Evolutionary conservation across 257 asterid species (phyloP), one percentile per base, ranked within the genome.

Genomic region (Solanum gandarillasii): DNA sequence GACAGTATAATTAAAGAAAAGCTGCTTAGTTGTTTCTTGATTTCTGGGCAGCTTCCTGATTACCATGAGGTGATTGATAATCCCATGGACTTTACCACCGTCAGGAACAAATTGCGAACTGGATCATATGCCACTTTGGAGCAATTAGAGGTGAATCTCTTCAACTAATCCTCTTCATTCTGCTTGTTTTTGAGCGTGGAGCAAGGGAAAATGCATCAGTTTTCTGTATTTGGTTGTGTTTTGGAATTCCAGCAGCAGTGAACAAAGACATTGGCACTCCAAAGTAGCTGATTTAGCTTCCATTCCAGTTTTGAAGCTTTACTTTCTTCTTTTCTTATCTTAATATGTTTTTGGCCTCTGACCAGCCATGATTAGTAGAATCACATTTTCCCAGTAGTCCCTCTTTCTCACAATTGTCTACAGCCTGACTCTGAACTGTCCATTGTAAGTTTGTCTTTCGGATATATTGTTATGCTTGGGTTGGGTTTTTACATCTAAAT

Each of bases 11-110:
- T 48, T 82, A 82, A 82, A 82, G 43, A 31, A 31, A 20, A 82
- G 10, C 31, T 41, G 52, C 32, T 79, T 41, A 16, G 21, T 23
- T 31, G 72, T 83, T 41, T 83, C 76, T 85, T 41, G 35, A 39
- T 55, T 84, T 46, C 21, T 34, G 60, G 92, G 90, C 89, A 96
- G 99, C 98, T 98, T 92, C 99, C 99, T 55, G 99, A 98, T 93
- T 98, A 98, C 87, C 95, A 91, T 88, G 99, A 95, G 90, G 93
- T 96, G 83, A 98, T 98, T 86, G 91, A 96, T 86, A 90, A 93
- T 89, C 99, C 99, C 60, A 98, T 98, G 99, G 99, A 98, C 91
- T 98, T 98, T 83, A 94, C 98, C 83, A 96, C 99, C 3, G 94
- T 95, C 91, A 94, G 99, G 94, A 95, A 92, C 90, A 98, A 96